Evolutionary conservation across 225 moss, liverwort and hornwort species (phyloP), one percentile per base, ranked within the genome.

Genomic region (Antitrichia curtipendula): DNA sequence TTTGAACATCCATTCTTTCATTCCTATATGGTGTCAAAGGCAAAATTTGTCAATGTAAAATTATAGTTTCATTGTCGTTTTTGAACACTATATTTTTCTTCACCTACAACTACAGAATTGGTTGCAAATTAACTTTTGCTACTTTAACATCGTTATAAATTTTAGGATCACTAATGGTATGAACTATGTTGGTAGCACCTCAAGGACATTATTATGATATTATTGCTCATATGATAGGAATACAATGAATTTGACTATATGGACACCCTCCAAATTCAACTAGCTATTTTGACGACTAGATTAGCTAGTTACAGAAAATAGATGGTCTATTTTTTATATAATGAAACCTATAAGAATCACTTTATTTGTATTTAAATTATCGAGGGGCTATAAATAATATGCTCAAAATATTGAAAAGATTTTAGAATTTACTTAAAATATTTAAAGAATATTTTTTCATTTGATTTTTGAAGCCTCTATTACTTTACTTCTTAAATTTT

Each of bases 251-350:
- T 74, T 49, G 8, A 49, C 8, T 19, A 8, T 0, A 49, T 31
- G 0, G 4, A 1, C 2, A 4, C 6, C 1, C 0, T 18, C 0
- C 19, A 25, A 45, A 18, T 45, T 47, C 2, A 1, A 3, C 31
- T 47, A 31, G 49, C 10, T 32, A 19, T 31, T 6, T 31, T 74
- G 2, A 74, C 6, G 32, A 49, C 7, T 29, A 12, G 0, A 43
- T 27, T 71, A 28, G 27, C 1, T 43, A 1, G 19, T 74, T 0
- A 49, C 12, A 49, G 49, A 18, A 49, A 29, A 18, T 72, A 1
- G 4, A 29, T 47, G 72, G 5, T 47, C 17, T 6, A 17, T n/a
- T 73, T 43, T 73, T 47, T 9, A 28, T 3, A 10, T 2, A 29
- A 47, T 29, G 8, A 29, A 28, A 47, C 10, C 29, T 47, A 18